Evolutionary conservation across 768 basidiomycete species (phyloP).

Genomic region (Lyophyllum semitale): DNA sequence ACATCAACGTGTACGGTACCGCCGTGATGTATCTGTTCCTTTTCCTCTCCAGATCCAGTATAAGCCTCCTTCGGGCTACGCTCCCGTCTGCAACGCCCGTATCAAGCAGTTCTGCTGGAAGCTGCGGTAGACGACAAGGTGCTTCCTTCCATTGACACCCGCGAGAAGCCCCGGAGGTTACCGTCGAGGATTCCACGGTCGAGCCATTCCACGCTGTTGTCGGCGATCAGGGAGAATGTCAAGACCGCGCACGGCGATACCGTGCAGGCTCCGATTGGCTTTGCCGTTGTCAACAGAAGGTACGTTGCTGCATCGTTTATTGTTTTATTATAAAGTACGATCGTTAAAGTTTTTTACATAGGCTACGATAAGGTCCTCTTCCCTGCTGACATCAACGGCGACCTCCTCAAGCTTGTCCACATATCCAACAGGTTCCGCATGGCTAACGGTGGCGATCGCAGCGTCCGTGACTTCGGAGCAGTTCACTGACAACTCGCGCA

Average conservation of each 20-base stretch:
- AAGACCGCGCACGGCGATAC: slow-evolving; percentile 70
- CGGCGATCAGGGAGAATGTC: slow-evolving; percentile 90
- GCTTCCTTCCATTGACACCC: slow-evolving; percentile 76
- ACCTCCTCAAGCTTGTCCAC: slow-evolving; percentile 94
- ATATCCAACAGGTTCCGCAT: slow-evolving; percentile 96
- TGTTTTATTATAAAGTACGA: too few relatives aligned
- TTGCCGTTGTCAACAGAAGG: slow-evolving; percentile 98
- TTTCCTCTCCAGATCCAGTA: slow-evolving; percentile 83
- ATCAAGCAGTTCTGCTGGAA: slow-evolving; percentile 99
- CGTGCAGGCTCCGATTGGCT: slow-evolving; percentile 95
- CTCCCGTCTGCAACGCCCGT: slow-evolving; percentile 89
- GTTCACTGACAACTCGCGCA: too few relatives aligned
- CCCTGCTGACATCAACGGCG: slow-evolving; percentile 88
- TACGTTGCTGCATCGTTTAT: slow-evolving; percentile 35
- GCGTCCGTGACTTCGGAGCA: too few relatives aligned
- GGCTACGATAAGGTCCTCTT: slow-evolving; percentile 99
- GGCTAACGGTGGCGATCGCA: slow-evolving; percentile 74
- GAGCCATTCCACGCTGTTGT: slow-evolving; percentile 92
- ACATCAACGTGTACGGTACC: slow-evolving; percentile 79
- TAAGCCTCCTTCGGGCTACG: slow-evolving; percentile 83
- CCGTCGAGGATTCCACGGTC: slow-evolving; percentile 72
- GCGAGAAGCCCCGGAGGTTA: slow-evolving; percentile 83
- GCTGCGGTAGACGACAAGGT: slow-evolving; percentile 89
- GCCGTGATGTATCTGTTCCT: slow-evolving; percentile 73
- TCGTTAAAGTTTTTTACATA: slow-evolving; percentile 31